Conservation (phyloP, 495 filamentous ascomycete genomes). For the Lasiosphaeris hirsuta region DNA sequence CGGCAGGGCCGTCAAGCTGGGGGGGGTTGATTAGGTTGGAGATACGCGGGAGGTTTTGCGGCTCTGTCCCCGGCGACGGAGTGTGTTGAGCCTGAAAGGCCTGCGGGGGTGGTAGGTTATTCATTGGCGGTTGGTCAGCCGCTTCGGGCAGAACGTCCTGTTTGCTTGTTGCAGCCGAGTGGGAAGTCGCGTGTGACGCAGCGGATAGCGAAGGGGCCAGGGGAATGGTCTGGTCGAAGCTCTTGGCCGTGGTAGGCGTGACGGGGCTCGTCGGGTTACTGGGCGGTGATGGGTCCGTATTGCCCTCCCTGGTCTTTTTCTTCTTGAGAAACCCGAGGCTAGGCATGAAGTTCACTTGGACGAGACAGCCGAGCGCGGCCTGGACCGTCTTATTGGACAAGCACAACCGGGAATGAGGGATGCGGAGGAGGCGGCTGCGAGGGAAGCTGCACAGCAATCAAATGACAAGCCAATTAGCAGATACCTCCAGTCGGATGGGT, state of each 20-base stretch:
- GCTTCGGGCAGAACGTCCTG: slow-evolving; percentile 28
- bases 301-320: slow-evolving; percentile 84
- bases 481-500: slow-evolving; percentile 13
- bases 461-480: slow-evolving; percentile 27
- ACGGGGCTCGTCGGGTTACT: slow-evolving; percentile 61
- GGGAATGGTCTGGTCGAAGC: slow-evolving; percentile 39
- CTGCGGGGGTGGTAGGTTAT: slow-evolving; percentile 36
- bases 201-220: slow-evolving; percentile 23
- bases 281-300: slow-evolving; percentile 54
- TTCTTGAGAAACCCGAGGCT: slow-evolving; percentile 89
- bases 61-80: slow-evolving; percentile 38
- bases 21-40: slow-evolving; percentile 67
- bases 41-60: slow-evolving; percentile 63
- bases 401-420: slow-evolving; percentile 11
- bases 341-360: slow-evolving; percentile 55
- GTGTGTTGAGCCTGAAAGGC: slow-evolving; percentile 22
- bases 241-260: slow-evolving; percentile 46
- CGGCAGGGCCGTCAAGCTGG: slow-evolving; percentile 47
- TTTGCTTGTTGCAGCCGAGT: slow-evolving; percentile 17
- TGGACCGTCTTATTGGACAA: slow-evolving; percentile 23
- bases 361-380: slow-evolving; percentile 19
- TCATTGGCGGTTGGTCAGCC: slow-evolving; percentile 40
- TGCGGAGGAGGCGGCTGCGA: slow-evolving; percentile 16
- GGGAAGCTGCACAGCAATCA: slow-evolving; percentile 25
- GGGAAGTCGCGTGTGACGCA: slow-evolving; percentile 21